These are phyloP conservation scores for Nidularia sp. DNA, from an alignment of 768 basidiomycete species.

Conservation along the genomic window DNA sequence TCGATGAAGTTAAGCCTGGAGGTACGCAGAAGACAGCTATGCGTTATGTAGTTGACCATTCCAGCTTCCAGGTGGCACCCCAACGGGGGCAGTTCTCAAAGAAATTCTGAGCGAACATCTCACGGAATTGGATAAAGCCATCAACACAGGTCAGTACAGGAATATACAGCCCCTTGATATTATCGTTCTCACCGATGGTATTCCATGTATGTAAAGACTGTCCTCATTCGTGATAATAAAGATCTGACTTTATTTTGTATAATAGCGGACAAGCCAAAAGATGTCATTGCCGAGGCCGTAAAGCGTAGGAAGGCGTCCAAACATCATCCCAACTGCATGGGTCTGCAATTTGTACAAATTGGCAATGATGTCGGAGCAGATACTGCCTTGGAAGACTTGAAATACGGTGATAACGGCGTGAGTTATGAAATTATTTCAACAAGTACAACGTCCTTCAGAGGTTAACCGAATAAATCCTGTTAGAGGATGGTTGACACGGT, in stretches of 20 bases:
- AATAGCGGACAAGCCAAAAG: conserved; percentile 12
- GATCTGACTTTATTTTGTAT: background rate
- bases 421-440: no score
- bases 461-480: background rate
- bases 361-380: conserved; percentile 17
- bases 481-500: conserved; percentile 29
- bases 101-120: conserved; percentile 16
- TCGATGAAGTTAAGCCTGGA: conserved; percentile 10
- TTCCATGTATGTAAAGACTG: conserved; percentile 17
- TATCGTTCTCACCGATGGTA: conserved; percentile 27
- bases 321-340: conserved; percentile 27
- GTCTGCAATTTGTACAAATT: conserved; percentile 29
- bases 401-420: conserved; percentile 21
- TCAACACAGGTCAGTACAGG: conserved; percentile 10
- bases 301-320: conserved; percentile 12
- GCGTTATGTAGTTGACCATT: no score
- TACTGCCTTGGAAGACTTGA: conserved; percentile 16
- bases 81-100: conserved; percentile 21
- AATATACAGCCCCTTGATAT: conserved; percentile 23
- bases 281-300: conserved; percentile 17
- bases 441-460: background rate
- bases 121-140: conserved; percentile 12
- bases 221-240: background rate
- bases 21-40: no score
- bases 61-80: conserved; percentile 18